phyloP scores from a whole-genome alignment of 2,329 filamentous ascomycete genomes.

The Xylariaceae sp. region DNA sequence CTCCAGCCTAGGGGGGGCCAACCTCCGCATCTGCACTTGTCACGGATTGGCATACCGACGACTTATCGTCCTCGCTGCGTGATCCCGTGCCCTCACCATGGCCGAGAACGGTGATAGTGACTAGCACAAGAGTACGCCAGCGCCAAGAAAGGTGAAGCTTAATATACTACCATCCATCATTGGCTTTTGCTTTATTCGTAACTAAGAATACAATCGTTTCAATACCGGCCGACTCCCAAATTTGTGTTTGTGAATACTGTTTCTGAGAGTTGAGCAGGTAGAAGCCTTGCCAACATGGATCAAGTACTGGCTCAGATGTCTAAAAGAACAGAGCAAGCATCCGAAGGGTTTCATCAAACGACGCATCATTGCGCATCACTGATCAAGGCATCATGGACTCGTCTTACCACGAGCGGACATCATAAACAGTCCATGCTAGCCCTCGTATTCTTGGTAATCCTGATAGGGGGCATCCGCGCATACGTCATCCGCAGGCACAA shows the following conservation, averaged over 20 bases:
- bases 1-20: constrained; percentile 1
- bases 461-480: constrained; percentile 10
- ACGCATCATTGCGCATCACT: constrained; percentile 9
- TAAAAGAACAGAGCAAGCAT: constrained; percentile 9
- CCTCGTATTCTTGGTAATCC: constrained; percentile 12
- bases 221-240: too few species aligned
- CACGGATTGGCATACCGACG: constrained; percentile 4
- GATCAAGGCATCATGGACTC: constrained; percentile 14
- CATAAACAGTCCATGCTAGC: constrained; percentile 7
- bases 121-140: neutral
- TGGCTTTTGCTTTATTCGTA: too few species aligned
- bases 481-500: constrained; percentile 15
- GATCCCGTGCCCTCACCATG: constrained; percentile 1
- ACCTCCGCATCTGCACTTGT: constrained; percentile 8
- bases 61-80: constrained; percentile 1
- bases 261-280: neutral
- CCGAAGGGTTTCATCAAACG: constrained; percentile 8
- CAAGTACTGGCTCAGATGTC: constrained; percentile 7
- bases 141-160: neutral
- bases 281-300: constrained; percentile 4
- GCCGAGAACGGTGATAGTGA: constrained; percentile 19
- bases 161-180: neutral
- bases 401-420: constrained; percentile 1
- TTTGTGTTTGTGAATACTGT: too few species aligned
- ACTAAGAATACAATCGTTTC: too few species aligned